phyloP scores from a whole-genome alignment of 1,284 basidiomycete species.

The Irpex sp. region DNA sequence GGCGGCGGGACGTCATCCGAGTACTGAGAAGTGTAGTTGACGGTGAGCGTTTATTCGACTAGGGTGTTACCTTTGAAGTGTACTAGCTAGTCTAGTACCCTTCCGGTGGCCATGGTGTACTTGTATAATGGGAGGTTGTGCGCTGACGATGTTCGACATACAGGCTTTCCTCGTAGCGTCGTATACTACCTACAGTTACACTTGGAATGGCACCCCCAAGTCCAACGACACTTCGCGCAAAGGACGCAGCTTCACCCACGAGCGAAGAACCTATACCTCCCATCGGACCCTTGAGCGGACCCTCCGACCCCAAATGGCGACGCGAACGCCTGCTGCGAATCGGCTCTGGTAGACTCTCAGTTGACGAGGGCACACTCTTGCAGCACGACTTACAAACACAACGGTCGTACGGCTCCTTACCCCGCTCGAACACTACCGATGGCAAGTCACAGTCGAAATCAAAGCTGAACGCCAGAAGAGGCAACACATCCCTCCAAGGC shows the following conservation, averaged over 20 bases:
- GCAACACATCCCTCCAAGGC: constrained; percentile 31
- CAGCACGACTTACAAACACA: constrained; percentile 17
- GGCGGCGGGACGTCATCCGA: neutral
- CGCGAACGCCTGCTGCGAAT: constrained; percentile 50
- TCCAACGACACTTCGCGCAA: neutral
- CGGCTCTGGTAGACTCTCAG: constrained; percentile 25
- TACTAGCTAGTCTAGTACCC: no score
- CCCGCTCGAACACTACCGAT: constrained; percentile 14
- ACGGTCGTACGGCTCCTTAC: constrained; percentile 48
- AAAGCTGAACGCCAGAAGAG: constrained; percentile 30
- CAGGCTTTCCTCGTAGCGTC: neutral
- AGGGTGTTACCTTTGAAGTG: no score
- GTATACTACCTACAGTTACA: neutral
- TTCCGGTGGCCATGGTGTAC: neutral
- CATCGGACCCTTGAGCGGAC: constrained; percentile 31
- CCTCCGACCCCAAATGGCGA: constrained; percentile 44
- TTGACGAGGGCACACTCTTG: constrained; percentile 25
- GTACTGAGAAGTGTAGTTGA: neutral
- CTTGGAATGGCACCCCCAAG: neutral
- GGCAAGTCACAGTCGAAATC: constrained; percentile 18
- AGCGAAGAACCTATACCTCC: constrained; percentile 16
- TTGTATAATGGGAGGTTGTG: no score
- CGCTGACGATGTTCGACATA: neutral
- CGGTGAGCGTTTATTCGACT: neutral
- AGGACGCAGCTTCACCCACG: neutral